Percentiles rank a stretch among this genome's conserved stretches.
phyloP scores from a whole-genome alignment of 441 rosid genomes.

The Croton setiger region DNA sequence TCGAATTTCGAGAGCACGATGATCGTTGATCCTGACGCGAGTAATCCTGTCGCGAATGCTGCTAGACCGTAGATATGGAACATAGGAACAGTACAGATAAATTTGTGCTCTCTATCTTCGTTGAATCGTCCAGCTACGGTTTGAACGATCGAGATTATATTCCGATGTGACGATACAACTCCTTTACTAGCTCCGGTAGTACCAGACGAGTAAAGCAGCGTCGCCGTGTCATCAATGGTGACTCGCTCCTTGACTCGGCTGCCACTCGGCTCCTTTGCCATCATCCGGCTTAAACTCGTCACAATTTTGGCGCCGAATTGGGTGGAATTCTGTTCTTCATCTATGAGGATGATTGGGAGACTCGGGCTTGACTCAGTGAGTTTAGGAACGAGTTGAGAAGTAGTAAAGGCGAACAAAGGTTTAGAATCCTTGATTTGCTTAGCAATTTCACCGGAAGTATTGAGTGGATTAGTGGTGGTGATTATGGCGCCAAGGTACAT shows the following conservation, averaged over 20 bases:
- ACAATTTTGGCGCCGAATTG: conserved; percentile 26
- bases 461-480: conserved; percentile 90
- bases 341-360: conserved; percentile 53
- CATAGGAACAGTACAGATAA: conserved; percentile 93
- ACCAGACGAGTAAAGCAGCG: conserved; percentile 91
- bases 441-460: conserved; percentile 59
- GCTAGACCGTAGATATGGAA: conserved; percentile 89
- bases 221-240: conserved; percentile 71
- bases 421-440: conserved; percentile 56
- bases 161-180: conserved; percentile 84
- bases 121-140: conserved; percentile 45
- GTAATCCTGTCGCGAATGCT: conserved; percentile 73
- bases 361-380: conserved; percentile 31
- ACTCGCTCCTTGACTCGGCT: conserved; percentile 59
- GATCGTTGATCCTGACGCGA: conserved; percentile 75
- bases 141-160: conserved; percentile 73
- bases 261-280: conserved; percentile 39
- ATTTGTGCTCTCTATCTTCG: conserved; percentile 36
- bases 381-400: conserved; percentile 43
- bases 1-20: conserved; percentile 81
- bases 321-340: conserved; percentile 25
- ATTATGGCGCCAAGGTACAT: conserved; percentile 88
- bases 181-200: conserved; percentile 94
- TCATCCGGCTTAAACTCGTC: conserved; percentile 45
- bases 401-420: conserved; percentile 62